A percentile compares a stretch with the other conserved stretches of the same genome.
These are phyloP conservation scores for Ganoderma multipileum DNA, from an alignment of 1,284 basidiomycete genomes.

Conservation along the genomic window DNA sequence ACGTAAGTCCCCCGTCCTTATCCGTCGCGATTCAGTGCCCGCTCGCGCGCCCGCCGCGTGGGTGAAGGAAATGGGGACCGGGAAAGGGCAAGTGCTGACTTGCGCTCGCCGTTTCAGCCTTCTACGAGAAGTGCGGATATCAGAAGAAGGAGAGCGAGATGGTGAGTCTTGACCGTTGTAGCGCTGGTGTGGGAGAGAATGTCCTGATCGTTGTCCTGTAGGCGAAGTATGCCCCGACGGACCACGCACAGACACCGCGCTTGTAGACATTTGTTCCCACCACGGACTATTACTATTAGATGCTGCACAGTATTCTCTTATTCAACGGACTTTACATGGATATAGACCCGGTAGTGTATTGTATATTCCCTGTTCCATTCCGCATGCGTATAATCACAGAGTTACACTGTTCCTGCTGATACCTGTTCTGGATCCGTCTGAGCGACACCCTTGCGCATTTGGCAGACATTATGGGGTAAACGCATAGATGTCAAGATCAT, in stretches of 20 bases:
- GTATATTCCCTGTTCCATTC: conserved; percentile 18
- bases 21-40: conserved; percentile 14
- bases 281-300: conserved; percentile 6
- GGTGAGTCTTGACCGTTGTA: conserved; percentile 51
- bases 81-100: conserved; percentile 4
- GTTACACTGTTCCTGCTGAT: not conserved
- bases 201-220: conserved; percentile 33
- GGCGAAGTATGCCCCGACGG: conserved; percentile 60
- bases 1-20: conserved; percentile 61
- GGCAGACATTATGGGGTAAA: not conserved
- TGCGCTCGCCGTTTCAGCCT: conserved; percentile 62
- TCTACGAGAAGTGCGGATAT: conserved; percentile 97
- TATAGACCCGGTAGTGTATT: conserved; percentile 23
- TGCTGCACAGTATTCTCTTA: not conserved
- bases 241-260: conserved; percentile 47
- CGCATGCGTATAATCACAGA: conserved; percentile 17
- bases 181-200: not conserved
- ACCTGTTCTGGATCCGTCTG: not conserved
- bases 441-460: not conserved
- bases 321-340: conserved; percentile 26
- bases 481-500: not conserved
- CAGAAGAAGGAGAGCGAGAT: conserved; percentile 91
- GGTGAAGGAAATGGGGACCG: not conserved
- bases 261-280: conserved; percentile 29
- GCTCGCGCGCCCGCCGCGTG: not conserved